A percentile compares a stretch with the other conserved stretches of the same genome.
phyloP scores from a whole-genome alignment of 495 filamentous ascomycete genomes.

The Hypoxylon fragiforme region DNA sequence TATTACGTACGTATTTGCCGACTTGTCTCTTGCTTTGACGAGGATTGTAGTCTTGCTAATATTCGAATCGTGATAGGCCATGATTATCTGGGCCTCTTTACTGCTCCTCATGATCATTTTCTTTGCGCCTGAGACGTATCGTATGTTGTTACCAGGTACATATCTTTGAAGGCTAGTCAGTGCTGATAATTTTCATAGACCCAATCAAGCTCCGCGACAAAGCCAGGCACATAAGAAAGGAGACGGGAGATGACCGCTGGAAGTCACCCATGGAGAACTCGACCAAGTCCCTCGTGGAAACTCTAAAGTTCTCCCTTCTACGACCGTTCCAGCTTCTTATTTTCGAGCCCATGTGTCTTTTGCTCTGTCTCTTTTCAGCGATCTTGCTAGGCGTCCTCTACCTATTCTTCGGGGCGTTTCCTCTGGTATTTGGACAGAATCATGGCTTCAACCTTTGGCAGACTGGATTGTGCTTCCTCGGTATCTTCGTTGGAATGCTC shows the following conservation, averaged over 20 bases:
- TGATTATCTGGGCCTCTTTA: constrained; percentile 77
- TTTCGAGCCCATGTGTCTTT: constrained; percentile 84
- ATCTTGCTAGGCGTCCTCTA: constrained; percentile 87
- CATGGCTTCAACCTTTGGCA: constrained; percentile 83
- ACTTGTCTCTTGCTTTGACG: no score
- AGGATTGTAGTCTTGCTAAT: constrained; percentile 12
- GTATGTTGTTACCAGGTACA: constrained; percentile 40
- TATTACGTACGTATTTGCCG: constrained; percentile 65
- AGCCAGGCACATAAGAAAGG: constrained; percentile 68
- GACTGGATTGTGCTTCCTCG: constrained; percentile 78
- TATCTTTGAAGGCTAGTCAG: not conserved
- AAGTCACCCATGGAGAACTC: constrained; percentile 78
- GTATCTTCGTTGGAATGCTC: constrained; percentile 80
- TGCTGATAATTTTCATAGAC: constrained; percentile 32
- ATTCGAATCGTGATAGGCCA: constrained; percentile 28
- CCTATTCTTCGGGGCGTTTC: constrained; percentile 93
- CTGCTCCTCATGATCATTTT: constrained; percentile 65
- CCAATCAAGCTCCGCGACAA: constrained; percentile 74
- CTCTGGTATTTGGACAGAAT: constrained; percentile 75
- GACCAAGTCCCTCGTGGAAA: constrained; percentile 68
- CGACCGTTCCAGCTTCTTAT: constrained; percentile 82
- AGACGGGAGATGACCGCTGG: constrained; percentile 77
- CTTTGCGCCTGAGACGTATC: constrained; percentile 91
- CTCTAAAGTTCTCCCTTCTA: constrained; percentile 70
- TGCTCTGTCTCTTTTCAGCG: constrained; percentile 83